phyloP scores from a whole-genome alignment of 1,284 basidiomycete species.

The Rhodotorula mucilaginosa region DNA sequence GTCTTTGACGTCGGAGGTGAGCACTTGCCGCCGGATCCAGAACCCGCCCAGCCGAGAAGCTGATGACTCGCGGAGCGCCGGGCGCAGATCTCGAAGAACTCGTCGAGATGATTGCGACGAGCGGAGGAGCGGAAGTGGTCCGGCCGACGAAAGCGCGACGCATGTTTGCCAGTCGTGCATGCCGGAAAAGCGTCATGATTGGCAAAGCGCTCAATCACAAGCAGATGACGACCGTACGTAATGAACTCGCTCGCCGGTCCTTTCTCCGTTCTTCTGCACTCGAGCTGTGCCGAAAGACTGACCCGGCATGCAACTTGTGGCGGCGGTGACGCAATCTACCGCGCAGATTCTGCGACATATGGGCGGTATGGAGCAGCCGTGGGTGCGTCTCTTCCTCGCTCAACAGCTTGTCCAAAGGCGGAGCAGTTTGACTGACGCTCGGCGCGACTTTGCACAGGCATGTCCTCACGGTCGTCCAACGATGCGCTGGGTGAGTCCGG shows the following conservation, averaged over 20 bases:
- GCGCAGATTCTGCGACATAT: constrained; percentile 80
- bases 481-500: constrained; percentile 62
- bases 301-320: too few relatives aligned
- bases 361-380: constrained; percentile 94
- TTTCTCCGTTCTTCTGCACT: too few relatives aligned
- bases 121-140: constrained; percentile 71
- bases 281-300: too few relatives aligned
- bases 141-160: constrained; percentile 73
- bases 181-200: constrained; percentile 94
- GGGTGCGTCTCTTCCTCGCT: constrained; percentile 51
- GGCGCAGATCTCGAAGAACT: constrained; percentile 88
- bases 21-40: constrained; percentile 21
- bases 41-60: too few relatives aligned
- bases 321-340: neutral
- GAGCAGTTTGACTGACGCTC: too few relatives aligned
- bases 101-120: constrained; percentile 63
- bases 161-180: constrained; percentile 97
- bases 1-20: constrained; percentile 70
- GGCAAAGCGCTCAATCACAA: constrained; percentile 72
- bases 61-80: constrained; percentile 54
- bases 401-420: neutral
- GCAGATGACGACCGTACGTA: constrained; percentile 75
- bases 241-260: constrained; percentile 8
- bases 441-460: constrained; percentile 56
- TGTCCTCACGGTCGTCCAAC: constrained; percentile 95